Percentiles rank a stretch among this genome's conserved stretches.
Evolutionary conservation across 129 eudicot genomes (phyloP).

Genomic region (Helichrysum umbraculigerum): DNA sequence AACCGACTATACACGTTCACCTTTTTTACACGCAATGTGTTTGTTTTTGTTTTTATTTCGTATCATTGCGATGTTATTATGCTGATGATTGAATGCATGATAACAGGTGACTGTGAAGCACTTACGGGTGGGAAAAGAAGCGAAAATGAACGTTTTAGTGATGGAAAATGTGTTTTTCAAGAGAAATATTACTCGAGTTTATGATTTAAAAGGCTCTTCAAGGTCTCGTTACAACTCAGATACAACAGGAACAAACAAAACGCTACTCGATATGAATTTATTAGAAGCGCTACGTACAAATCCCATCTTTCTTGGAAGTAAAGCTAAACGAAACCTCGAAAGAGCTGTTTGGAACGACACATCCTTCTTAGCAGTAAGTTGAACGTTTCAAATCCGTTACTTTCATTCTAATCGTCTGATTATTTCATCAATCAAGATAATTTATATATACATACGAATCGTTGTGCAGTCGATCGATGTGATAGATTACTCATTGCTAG

Average conservation of each 20-base stretch:
- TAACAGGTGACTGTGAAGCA: slow-evolving; percentile 68
- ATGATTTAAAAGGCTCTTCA: slow-evolving; percentile 89
- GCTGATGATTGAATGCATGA: slow-evolving; percentile 7
- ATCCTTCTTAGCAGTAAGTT: slow-evolving; percentile 81
- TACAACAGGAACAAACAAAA: slow-evolving; percentile 69
- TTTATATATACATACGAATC: not conserved
- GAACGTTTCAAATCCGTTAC: not conserved
- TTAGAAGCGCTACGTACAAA: slow-evolving; percentile 74
- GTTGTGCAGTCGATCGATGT: slow-evolving; percentile 76
- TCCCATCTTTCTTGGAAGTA: slow-evolving; percentile 90
- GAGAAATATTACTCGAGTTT: slow-evolving; percentile 66
- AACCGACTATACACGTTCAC: not conserved
- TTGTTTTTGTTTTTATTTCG: not conserved
- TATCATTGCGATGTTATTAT: slow-evolving; percentile 9
- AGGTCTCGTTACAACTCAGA: slow-evolving; percentile 92
- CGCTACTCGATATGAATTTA: slow-evolving; percentile 77
- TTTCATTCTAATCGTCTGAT: not conserved
- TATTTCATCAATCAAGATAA: not conserved
- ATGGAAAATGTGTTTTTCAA: slow-evolving; percentile 88
- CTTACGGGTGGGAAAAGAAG: slow-evolving; percentile 72
- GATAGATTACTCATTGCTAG: slow-evolving; percentile 92
- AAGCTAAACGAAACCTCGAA: slow-evolving; percentile 82
- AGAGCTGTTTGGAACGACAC: slow-evolving; percentile 99
- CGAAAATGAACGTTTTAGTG: slow-evolving; percentile 86
- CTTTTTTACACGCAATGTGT: no score